Evolutionary conservation across 495 filamentous ascomycete species (phyloP), one percentile per base, ranked within the genome.

Genomic region (Parmelia sp.): DNA sequence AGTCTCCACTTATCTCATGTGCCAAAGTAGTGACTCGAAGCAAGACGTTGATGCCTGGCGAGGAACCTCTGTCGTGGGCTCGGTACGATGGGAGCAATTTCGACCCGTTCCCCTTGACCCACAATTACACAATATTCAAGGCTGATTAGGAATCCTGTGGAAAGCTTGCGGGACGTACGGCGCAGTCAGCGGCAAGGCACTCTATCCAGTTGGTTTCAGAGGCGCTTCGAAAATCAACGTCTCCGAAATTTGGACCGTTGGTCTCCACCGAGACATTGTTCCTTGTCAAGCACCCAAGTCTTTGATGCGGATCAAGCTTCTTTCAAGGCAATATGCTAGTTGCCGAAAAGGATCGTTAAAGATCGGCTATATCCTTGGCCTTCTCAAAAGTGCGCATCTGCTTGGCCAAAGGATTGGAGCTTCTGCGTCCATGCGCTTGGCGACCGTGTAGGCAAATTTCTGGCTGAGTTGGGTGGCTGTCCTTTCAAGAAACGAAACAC

Each of bases 321-420:
- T 21, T 2, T 53, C 23, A 29, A 21, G 3, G 40, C 40, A 7
- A 21, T 9, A 5, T 27, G 0, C 23, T 27, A 12, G 23, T 8
- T 21, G 25, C n/a, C n/a, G n/a, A n/a, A n/a, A n/a, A n/a, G 4
- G 19, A 47, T 47, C 44, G 44, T 51, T 27, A 23, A 27, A 4
- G 23, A 9, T n/a, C 45, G 45, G 23, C 23, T 27, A 27, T 23
- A 21, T 55, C 27, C 29, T 55, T 33, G 29, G 29, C 15, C 51
- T 33, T 55, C 29, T 55, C 29, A 33, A 55, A 55, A 6, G 14
- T 55, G 51, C 51, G 51, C 51, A n/a, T 33, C 29, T 55, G 51
- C 27, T 55, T 33, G 4, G 51, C 27, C 23, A 27, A 27, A 27
- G 10, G 1, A 3, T 49, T 12, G 2, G 14, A 49, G 10, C 42